phyloP scores from a whole-genome alignment of 176 grass and related monocot genomes.

The Musa acuminata region DNA sequence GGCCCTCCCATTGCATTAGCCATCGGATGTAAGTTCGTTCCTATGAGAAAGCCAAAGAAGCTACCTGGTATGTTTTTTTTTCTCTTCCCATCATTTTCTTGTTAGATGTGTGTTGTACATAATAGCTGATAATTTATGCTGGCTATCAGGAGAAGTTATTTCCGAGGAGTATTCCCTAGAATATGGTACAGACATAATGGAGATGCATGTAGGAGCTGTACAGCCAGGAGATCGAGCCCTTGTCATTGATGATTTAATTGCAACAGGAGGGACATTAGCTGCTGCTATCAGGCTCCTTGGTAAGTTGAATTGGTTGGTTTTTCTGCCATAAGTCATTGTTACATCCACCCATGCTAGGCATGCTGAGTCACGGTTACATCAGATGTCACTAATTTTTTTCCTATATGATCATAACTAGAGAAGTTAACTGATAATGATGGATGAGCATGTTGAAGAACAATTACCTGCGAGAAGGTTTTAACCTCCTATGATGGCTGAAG shows the following conservation, averaged over 20 bases:
- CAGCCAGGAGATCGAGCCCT: conserved; percentile 45
- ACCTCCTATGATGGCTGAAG: background rate
- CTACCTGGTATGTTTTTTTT: conserved; percentile 53
- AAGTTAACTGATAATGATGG: background rate
- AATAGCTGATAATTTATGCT: conserved; percentile 24
- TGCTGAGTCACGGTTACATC: background rate
- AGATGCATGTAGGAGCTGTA: conserved; percentile 96
- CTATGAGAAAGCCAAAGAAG: conserved; percentile 91
- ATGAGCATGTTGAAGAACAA: background rate
- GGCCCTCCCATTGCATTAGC: conserved; percentile 91
- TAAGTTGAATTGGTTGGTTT: conserved; percentile 19
- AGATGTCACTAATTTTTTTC: background rate
- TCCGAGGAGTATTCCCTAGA: conserved; percentile 82
- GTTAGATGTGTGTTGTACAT: background rate
- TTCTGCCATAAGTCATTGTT: background rate
- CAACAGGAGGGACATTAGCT: conserved; percentile 74
- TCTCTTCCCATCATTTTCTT: background rate
- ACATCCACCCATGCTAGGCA: background rate
- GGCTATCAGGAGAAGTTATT: conserved; percentile 72
- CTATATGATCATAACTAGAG: background rate
- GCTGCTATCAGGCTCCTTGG: conserved; percentile 77
- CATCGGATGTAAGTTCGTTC: conserved; percentile 93
- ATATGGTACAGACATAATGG: conserved; percentile 84
- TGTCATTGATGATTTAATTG: conserved; percentile 89
- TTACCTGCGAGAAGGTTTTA: background rate